Conservation (phyloP, 1,284 basidiomycete genomes). For the Grifola frondosa region DNA sequence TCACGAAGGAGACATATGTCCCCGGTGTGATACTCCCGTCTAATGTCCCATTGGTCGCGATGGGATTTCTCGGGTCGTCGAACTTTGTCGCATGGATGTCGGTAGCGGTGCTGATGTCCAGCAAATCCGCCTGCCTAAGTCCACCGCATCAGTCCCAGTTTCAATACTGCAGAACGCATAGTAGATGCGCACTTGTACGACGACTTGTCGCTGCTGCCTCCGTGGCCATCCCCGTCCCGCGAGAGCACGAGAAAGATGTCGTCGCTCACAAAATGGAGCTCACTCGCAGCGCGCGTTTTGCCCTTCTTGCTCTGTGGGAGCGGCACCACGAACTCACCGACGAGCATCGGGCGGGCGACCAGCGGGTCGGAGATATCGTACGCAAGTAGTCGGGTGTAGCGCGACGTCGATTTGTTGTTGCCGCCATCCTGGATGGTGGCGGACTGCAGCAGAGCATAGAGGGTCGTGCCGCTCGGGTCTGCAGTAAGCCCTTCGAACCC, state of each 20-base stretch:
- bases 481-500: slow-evolving; percentile 68
- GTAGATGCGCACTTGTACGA: slow-evolving; percentile 52
- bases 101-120: slow-evolving; percentile 58
- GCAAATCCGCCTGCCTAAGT: slow-evolving; percentile 51
- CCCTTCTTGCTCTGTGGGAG: slow-evolving; percentile 53
- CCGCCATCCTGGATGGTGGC: slow-evolving; percentile 68
- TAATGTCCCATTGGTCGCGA: slow-evolving; percentile 52
- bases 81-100: slow-evolving; percentile 61
- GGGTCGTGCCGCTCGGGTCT: slow-evolving; percentile 44
- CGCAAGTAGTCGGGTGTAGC: slow-evolving; percentile 57
- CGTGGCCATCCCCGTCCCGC: slow-evolving; percentile 62
- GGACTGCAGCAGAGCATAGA: slow-evolving; percentile 64
- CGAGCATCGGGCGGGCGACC: slow-evolving; percentile 33
- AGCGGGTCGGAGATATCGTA: slow-evolving; percentile 46
- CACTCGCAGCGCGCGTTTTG: slow-evolving; percentile 54
- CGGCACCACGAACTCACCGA: slow-evolving; percentile 64
- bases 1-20: slow-evolving; percentile 55
- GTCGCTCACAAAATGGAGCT: slow-evolving; percentile 54
- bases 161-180: neutral
- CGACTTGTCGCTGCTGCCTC: slow-evolving; percentile 49
- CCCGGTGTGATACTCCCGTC: slow-evolving; percentile 51
- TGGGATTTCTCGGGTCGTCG: slow-evolving; percentile 53
- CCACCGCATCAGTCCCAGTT: neutral
- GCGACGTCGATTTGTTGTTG: slow-evolving; percentile 41
- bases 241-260: slow-evolving; percentile 58